phyloP scores from a whole-genome alignment of 2,329 filamentous ascomycete genomes.

The Aureobasidium uvarum region DNA sequence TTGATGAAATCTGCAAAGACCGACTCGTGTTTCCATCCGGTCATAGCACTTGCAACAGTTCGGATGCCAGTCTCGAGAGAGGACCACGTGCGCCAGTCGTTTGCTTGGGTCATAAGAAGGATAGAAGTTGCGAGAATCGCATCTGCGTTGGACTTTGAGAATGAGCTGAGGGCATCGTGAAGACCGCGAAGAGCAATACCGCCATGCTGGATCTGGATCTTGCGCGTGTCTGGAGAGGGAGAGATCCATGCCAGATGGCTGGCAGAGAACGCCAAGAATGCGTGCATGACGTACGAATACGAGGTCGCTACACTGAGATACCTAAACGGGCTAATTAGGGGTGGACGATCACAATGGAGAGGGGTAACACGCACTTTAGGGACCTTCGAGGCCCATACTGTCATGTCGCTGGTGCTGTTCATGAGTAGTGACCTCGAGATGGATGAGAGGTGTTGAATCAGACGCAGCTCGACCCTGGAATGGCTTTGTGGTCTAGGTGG shows the following conservation, averaged over 20 bases:
- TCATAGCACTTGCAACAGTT: constrained; percentile 88
- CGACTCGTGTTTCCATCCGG: constrained; percentile 85
- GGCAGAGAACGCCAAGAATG: constrained; percentile 88
- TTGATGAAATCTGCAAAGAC: constrained; percentile 77
- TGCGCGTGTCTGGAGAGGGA: constrained; percentile 77
- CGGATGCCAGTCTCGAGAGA: constrained; percentile 89
- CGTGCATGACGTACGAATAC: constrained; percentile 89
- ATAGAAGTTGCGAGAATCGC: constrained; percentile 88
- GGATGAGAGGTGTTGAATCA: constrained; percentile 90
- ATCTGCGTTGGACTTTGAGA: constrained; percentile 84
- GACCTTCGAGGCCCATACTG: constrained; percentile 89
- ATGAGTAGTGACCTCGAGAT: constrained; percentile 73
- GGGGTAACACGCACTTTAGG: constrained; percentile 66
- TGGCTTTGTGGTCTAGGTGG: constrained; percentile 70
- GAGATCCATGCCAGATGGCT: constrained; percentile 90
- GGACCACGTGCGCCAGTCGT: constrained; percentile 92
- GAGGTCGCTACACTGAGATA: constrained; percentile 79
- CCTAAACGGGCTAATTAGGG: constrained; percentile 45
- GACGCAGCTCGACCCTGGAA: constrained; percentile 72
- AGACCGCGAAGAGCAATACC: constrained; percentile 82
- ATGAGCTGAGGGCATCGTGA: constrained; percentile 80
- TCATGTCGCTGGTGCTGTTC: constrained; percentile 73
- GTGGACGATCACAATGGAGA: constrained; percentile 14
- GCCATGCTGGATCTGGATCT: constrained; percentile 85
- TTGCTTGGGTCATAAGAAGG: constrained; percentile 92